These are phyloP conservation scores for Lipomyces kockii DNA, from an alignment of 805 yeast species.

Conservation along the genomic window DNA sequence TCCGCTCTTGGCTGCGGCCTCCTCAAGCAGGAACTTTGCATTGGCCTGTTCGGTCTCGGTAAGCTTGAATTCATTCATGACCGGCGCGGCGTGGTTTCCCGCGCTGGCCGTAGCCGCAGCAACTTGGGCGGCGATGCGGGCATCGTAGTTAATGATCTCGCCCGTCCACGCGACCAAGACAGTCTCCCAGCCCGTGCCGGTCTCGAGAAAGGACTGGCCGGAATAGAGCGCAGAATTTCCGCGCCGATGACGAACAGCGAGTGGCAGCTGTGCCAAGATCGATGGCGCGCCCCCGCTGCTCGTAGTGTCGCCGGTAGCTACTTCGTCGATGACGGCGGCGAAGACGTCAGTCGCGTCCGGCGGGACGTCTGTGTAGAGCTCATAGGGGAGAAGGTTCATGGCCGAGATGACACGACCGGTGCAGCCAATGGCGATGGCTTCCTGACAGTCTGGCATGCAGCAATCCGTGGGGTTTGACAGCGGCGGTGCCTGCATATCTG, in stretches of 20 bases:
- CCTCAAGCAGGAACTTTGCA: conserved; percentile 52
- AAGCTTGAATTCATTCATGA: conserved; percentile 63
- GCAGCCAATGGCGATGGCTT: conserved; percentile 27
- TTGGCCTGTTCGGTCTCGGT: conserved; percentile 56
- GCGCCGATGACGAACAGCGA: conserved; percentile 46
- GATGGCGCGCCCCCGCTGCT: neutral
- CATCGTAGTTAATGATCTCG: conserved; percentile 55
- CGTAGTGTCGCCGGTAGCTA: neutral
- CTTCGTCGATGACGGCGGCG: conserved; percentile 5
- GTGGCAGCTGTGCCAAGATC: conserved; percentile 12
- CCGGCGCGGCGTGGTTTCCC: conserved; percentile 11
- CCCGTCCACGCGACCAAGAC: conserved; percentile 96
- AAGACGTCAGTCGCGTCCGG: conserved; percentile 6
- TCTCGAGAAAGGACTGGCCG: conserved; percentile 65
- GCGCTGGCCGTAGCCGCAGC: conserved; percentile 25
- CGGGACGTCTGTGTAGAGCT: conserved; percentile 30
- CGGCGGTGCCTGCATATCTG: neutral
- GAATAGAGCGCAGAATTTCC: conserved; percentile 88
- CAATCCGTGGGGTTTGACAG: neutral
- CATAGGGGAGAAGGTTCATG: conserved; percentile 34
- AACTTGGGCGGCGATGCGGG: conserved; percentile 18
- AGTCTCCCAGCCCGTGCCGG: conserved; percentile 75
- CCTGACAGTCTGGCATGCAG: conserved; percentile 12
- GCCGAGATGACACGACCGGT: conserved; percentile 37
- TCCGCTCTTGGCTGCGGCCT: conserved; percentile 46